phyloP scores from a whole-genome alignment of 2,329 filamentous ascomycete genomes.

The Xylaria hypoxylon region DNA sequence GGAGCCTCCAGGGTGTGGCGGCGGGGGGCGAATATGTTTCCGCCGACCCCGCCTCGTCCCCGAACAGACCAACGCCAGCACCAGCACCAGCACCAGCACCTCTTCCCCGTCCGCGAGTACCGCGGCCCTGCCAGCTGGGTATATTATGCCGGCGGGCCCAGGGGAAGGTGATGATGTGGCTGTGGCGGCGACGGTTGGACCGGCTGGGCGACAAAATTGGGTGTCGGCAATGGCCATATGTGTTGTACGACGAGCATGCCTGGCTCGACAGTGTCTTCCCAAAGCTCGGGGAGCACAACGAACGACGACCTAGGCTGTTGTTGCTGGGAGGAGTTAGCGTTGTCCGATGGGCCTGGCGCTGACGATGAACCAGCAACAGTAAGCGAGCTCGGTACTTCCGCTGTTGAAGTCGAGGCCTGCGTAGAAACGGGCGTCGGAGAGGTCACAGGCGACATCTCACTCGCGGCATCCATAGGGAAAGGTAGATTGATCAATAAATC shows the following conservation, averaged over 20 bases:
- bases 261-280: slow-evolving; percentile 68
- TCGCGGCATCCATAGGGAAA: slow-evolving; percentile 51
- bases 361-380: slow-evolving; percentile 24
- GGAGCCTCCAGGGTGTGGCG: slow-evolving; percentile 14
- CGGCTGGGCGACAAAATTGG: slow-evolving; percentile 23
- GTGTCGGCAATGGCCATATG: slow-evolving; percentile 64
- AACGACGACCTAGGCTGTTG: slow-evolving; percentile 25
- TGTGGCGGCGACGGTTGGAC: slow-evolving; percentile 25
- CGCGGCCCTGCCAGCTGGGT: slow-evolving; percentile 15
- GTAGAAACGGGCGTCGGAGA: background rate
- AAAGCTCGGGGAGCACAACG: slow-evolving; percentile 68
- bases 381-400: slow-evolving; percentile 20
- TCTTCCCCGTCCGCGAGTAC: slow-evolving; percentile 20
- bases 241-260: slow-evolving; percentile 67
- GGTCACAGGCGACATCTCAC: slow-evolving; percentile 15
- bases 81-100: slow-evolving; percentile 11
- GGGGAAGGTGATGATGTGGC: slow-evolving; percentile 13
- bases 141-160: background rate
- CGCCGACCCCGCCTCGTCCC: slow-evolving; percentile 27
- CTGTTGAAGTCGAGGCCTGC: slow-evolving; percentile 13
- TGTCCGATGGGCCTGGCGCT: slow-evolving; percentile 14
- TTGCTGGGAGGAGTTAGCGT: slow-evolving; percentile 11
- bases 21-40: slow-evolving; percentile 20
- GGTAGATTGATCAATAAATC: slow-evolving; percentile 60
- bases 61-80: slow-evolving; percentile 2